phyloP scores from a whole-genome alignment of 108 stramenopile species.

The Hondaea fermentalgiana region DNA sequence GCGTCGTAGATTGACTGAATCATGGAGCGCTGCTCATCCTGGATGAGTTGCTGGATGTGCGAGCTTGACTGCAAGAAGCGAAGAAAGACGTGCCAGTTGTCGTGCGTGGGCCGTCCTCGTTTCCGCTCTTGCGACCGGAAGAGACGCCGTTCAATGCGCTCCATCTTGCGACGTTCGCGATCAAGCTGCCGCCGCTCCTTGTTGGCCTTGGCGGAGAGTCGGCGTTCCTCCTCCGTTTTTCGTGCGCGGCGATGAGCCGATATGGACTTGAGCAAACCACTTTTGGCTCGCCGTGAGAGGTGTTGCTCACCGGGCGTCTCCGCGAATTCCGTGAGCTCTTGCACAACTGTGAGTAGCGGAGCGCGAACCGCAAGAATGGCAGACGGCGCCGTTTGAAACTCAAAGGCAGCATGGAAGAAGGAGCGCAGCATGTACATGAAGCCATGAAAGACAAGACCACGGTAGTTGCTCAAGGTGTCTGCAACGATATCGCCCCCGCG shows the following conservation, averaged over 20 bases:
- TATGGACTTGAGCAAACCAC: neutral
- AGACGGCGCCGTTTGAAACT: neutral
- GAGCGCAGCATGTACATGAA: neutral
- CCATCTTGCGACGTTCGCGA: neutral
- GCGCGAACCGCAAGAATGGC: neutral
- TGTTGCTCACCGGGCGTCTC: slow-evolving; percentile 5
- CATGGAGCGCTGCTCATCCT: neutral
- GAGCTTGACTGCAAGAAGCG: neutral
- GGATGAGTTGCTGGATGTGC: neutral
- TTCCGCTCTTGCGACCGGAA: neutral
- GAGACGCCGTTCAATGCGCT: neutral
- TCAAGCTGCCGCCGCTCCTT: neutral
- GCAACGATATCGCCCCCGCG: neutral
- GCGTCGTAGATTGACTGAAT: neutral
- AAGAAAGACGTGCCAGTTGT: neutral
- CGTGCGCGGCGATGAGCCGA: neutral
- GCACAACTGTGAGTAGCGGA: neutral
- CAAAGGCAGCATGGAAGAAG: neutral
- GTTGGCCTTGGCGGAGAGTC: neutral
- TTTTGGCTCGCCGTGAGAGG: neutral
- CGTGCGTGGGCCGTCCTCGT: neutral
- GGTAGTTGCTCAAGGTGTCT: neutral
- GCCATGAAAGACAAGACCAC: slow-evolving; percentile 2
- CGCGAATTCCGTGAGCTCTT: neutral
- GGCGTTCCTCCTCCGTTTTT: neutral